Conservation (phyloP, 2,329 filamentous ascomycete genomes). For the Macrophomina pseudophaseolina region DNA sequence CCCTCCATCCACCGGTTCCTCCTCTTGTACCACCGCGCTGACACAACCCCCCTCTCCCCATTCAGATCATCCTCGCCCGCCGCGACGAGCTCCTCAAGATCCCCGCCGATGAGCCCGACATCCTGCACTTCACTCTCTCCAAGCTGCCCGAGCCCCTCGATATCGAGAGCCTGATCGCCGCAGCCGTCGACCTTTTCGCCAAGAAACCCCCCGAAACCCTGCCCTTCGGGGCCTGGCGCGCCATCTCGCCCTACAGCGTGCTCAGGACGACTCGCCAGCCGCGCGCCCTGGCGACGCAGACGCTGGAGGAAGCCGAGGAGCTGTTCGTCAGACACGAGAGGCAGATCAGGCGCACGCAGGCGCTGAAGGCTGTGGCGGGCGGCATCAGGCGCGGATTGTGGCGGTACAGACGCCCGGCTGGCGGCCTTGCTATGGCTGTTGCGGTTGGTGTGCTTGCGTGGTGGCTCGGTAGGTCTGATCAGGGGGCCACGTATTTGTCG, state of each 20-base stretch:
- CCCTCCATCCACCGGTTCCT: background rate
- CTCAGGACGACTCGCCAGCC: slow-evolving; percentile 77
- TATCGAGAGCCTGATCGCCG: slow-evolving; percentile 75
- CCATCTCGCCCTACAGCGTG: slow-evolving; percentile 76
- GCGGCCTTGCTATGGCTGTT: slow-evolving; percentile 60
- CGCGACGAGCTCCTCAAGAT: slow-evolving; percentile 85
- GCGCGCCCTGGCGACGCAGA: slow-evolving; percentile 58
- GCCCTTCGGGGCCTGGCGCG: slow-evolving; percentile 67
- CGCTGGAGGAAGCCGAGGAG: slow-evolving; percentile 67
- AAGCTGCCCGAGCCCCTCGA: slow-evolving; percentile 83
- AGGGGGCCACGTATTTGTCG: background rate
- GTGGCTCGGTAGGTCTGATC: slow-evolving; percentile 36
- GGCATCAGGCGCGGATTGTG: slow-evolving; percentile 53
- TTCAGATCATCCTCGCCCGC: slow-evolving; percentile 76
- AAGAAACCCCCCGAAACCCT: slow-evolving; percentile 74
- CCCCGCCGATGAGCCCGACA: slow-evolving; percentile 82
- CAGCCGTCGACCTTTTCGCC: slow-evolving; percentile 68
- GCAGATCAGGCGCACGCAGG: slow-evolving; percentile 72
- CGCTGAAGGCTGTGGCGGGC: slow-evolving; percentile 55
- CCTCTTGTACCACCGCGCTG: slow-evolving; percentile 13
- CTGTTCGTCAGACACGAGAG: slow-evolving; percentile 74
- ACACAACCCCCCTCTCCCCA: background rate
- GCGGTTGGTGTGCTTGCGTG: slow-evolving; percentile 42
- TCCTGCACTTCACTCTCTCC: slow-evolving; percentile 83
- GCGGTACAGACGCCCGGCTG: slow-evolving; percentile 69